Conservation (phyloP, 352 stramenopile species). For the Globisporangium cederbergense region DNA sequence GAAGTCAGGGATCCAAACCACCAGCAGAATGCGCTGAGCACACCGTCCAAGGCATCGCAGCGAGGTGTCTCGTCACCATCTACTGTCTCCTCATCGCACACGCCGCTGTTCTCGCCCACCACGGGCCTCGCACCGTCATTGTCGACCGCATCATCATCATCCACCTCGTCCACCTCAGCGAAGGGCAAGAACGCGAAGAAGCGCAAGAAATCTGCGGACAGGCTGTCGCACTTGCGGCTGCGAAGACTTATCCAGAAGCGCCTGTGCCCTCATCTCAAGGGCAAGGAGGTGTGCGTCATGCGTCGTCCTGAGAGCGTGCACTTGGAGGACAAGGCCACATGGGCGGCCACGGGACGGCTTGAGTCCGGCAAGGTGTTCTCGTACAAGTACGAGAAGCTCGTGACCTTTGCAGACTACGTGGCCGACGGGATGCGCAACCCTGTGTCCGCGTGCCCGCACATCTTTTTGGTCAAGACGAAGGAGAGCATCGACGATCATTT, state of each 20-base stretch:
- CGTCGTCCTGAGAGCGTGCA: slow-evolving; percentile 17
- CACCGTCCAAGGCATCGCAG: slow-evolving; percentile 5
- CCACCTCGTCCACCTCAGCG: slow-evolving; percentile 17
- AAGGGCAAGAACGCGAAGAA: slow-evolving; percentile 25
- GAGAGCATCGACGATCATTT: slow-evolving; percentile 75
- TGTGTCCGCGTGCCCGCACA: slow-evolving; percentile 61
- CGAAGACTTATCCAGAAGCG: slow-evolving; percentile 67
- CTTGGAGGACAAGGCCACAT: slow-evolving; percentile 17
- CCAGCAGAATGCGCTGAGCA: slow-evolving; percentile 2
- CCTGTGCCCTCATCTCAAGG: slow-evolving; percentile 64
- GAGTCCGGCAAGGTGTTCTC: slow-evolving; percentile 54
- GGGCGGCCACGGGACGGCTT: slow-evolving; percentile 45
- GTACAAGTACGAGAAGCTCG: slow-evolving; percentile 42
- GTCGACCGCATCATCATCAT: slow-evolving; percentile 15
- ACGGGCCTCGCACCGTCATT: slow-evolving; percentile 7
- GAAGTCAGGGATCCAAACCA: slow-evolving; percentile 4
- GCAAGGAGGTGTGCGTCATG: slow-evolving; percentile 53
- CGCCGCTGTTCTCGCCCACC: slow-evolving; percentile 11
- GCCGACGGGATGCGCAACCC: slow-evolving; percentile 33
- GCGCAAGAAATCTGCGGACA: slow-evolving; percentile 25
- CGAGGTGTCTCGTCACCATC: slow-evolving; percentile 11
- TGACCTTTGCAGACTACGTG: slow-evolving; percentile 67
- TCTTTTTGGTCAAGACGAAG: slow-evolving; percentile 51
- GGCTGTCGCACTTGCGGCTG: slow-evolving; percentile 46
- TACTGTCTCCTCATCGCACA: slow-evolving; percentile 17